These are phyloP conservation scores for Lentithecium fluviatile DNA, from an alignment of 495 filamentous ascomycete genomes.

Conservation along the genomic window DNA sequence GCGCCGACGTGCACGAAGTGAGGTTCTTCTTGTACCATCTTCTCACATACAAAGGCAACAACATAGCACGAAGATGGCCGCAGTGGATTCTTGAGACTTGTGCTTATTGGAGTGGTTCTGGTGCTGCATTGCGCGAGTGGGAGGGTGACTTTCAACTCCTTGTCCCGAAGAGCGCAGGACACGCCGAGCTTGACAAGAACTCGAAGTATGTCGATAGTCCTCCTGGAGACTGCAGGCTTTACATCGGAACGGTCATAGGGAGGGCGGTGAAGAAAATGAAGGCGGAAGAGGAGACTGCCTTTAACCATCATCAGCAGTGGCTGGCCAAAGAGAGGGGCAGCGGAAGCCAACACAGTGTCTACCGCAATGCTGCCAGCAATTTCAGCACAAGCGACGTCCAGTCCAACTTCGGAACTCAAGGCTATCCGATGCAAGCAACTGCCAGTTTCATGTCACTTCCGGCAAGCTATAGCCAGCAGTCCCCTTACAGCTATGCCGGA, in stretches of 20 bases:
- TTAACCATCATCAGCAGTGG: neutral
- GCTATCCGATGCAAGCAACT: neutral
- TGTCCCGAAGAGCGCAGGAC: neutral
- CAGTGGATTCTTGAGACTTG: constrained; percentile 23
- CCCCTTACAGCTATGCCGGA: no score
- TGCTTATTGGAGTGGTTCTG: constrained; percentile 12
- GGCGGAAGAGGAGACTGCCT: neutral
- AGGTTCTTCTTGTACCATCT: constrained; percentile 25
- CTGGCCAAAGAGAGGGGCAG: neutral
- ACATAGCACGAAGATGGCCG: constrained; percentile 16
- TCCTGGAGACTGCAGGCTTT: neutral
- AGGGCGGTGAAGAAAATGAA: neutral
- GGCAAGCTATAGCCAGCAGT: no score
- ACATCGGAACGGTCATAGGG: neutral
- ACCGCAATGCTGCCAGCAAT: no score
- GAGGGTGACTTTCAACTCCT: neutral
- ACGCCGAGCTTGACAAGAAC: neutral
- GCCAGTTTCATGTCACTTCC: neutral
- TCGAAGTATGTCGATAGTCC: neutral
- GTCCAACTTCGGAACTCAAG: no score
- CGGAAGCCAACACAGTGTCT: neutral
- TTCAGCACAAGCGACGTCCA: no score
- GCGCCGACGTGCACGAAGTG: constrained; percentile 9
- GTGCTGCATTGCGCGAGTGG: constrained; percentile 3
- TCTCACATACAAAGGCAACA: constrained; percentile 11